Conservation (phyloP, 1,284 basidiomycete genomes). For the Rhodotorula glutinis region DNA sequence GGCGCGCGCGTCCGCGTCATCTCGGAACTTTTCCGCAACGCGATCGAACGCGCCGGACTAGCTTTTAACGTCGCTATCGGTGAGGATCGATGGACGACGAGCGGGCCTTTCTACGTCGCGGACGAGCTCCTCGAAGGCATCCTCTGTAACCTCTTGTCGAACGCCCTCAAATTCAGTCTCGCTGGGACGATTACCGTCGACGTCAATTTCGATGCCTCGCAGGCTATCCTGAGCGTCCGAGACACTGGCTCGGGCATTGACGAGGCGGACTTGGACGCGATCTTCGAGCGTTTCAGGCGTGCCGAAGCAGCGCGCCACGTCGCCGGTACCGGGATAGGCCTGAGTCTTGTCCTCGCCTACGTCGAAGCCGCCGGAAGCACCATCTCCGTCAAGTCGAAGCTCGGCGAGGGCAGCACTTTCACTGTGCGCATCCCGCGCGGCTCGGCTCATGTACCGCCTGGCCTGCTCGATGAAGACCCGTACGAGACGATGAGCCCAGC, state of each 20-base stretch:
- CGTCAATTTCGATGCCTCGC: slow-evolving; percentile 17
- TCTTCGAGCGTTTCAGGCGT: slow-evolving; percentile 49
- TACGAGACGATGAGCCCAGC: slow-evolving; percentile 7
- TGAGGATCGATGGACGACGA: slow-evolving; percentile 31
- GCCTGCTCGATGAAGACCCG: slow-evolving; percentile 15
- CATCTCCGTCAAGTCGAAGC: slow-evolving; percentile 46
- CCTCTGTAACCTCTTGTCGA: slow-evolving; percentile 39
- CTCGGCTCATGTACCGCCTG: slow-evolving; percentile 31
- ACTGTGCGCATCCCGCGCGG: slow-evolving; percentile 26
- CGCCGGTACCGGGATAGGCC: slow-evolving; percentile 51
- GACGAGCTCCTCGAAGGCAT: slow-evolving; percentile 53
- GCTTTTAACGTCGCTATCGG: slow-evolving; percentile 48
- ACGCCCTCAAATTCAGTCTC: slow-evolving; percentile 44
- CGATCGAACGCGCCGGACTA: slow-evolving; percentile 45
- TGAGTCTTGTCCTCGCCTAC: slow-evolving; percentile 44
- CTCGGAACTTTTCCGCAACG: slow-evolving; percentile 49
- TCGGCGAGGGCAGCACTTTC: slow-evolving; percentile 34
- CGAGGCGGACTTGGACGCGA: slow-evolving; percentile 40
- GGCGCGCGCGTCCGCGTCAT: slow-evolving; percentile 49
- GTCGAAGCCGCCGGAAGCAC: slow-evolving; percentile 51
- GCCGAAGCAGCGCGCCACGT: slow-evolving; percentile 46
- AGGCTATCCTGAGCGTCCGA: slow-evolving; percentile 42
- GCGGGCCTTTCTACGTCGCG: slow-evolving; percentile 46
- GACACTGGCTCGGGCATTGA: slow-evolving; percentile 47
- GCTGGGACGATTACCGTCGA: slow-evolving; percentile 35